Evolutionary conservation across 495 filamentous ascomycete species (phyloP).

Genomic region (Pyronema domesticum): DNA sequence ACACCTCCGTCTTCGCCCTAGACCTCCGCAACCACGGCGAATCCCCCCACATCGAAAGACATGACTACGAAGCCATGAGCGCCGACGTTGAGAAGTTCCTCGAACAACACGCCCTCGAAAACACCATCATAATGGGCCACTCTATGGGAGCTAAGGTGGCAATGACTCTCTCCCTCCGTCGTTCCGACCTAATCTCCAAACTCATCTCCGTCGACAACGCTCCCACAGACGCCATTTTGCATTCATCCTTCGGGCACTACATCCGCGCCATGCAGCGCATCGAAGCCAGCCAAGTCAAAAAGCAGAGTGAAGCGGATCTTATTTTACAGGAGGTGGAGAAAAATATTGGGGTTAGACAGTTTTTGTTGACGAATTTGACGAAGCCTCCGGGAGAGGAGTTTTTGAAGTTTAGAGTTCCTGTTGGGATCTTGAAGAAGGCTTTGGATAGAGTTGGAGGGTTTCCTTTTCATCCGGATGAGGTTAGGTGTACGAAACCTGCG

Average conservation of each 20-base stretch:
- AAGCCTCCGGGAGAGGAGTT: constrained; percentile 27
- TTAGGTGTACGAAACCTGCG: constrained; percentile 53
- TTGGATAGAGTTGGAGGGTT: constrained; percentile 66
- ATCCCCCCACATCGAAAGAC: constrained; percentile 54
- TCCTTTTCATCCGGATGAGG: constrained; percentile 49
- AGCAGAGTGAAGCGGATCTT: constrained; percentile 57
- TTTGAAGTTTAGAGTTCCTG: constrained; percentile 41
- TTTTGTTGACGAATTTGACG: constrained; percentile 77
- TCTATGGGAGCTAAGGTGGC: constrained; percentile 96
- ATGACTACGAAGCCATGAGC: constrained; percentile 76
- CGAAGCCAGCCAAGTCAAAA: constrained; percentile 45
- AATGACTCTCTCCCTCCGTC: constrained; percentile 65
- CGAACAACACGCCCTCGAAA: constrained; percentile 46
- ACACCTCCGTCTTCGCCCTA: constrained; percentile 64
- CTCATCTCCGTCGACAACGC: constrained; percentile 86
- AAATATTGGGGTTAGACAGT: constrained; percentile 66
- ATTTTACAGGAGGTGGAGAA: constrained; percentile 65
- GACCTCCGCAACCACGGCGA: constrained; percentile 93
- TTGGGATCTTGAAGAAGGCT: constrained; percentile 37
- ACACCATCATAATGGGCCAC: constrained; percentile 67
- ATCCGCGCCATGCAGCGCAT: constrained; percentile 70
- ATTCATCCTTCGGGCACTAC: constrained; percentile 61
- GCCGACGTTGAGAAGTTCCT: constrained; percentile 77
- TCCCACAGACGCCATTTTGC: constrained; percentile 58
- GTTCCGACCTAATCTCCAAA: constrained; percentile 44